These are phyloP conservation scores for Solanum hybrid DNA, from an alignment of 305 asterid species.

Conservation along the genomic window DNA sequence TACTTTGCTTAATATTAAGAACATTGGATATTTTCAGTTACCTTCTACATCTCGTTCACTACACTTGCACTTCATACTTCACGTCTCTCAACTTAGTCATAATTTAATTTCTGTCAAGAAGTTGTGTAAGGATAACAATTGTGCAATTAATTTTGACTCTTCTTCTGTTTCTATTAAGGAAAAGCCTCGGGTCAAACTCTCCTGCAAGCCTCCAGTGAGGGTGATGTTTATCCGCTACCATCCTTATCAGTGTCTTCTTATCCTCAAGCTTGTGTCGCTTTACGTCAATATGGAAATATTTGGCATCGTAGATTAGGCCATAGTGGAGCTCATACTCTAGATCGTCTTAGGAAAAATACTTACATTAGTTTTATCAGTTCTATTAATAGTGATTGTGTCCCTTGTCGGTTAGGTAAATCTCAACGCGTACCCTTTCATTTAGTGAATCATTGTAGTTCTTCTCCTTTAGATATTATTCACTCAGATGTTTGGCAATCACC, in stretches of 20 bases:
- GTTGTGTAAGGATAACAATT: not conserved
- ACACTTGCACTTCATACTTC: not conserved
- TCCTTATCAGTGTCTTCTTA: not conserved
- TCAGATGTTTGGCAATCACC: not conserved
- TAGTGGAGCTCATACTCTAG: not conserved
- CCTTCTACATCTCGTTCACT: not conserved
- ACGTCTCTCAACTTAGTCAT: not conserved
- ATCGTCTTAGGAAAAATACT: not conserved
- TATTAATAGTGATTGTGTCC: not conserved
- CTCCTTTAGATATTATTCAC: not conserved
- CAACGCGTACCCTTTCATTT: not conserved
- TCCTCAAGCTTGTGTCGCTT: not conserved
- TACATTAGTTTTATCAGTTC: too few relatives aligned
- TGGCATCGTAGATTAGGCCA: not conserved
- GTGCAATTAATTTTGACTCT: not conserved
- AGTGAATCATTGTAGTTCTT: not conserved
- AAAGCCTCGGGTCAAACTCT: not conserved
- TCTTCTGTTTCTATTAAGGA: not conserved
- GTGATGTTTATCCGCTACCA: not conserved
- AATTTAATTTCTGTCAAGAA: not conserved
- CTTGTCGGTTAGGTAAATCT: not conserved
- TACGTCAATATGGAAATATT: not conserved
- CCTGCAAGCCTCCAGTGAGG: not conserved
- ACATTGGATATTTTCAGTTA: not conserved
- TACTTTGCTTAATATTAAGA: not conserved